These are phyloP conservation scores for Penicillium sp. DNA, from an alignment of 2,329 filamentous ascomycete species.

Conservation along the genomic window DNA sequence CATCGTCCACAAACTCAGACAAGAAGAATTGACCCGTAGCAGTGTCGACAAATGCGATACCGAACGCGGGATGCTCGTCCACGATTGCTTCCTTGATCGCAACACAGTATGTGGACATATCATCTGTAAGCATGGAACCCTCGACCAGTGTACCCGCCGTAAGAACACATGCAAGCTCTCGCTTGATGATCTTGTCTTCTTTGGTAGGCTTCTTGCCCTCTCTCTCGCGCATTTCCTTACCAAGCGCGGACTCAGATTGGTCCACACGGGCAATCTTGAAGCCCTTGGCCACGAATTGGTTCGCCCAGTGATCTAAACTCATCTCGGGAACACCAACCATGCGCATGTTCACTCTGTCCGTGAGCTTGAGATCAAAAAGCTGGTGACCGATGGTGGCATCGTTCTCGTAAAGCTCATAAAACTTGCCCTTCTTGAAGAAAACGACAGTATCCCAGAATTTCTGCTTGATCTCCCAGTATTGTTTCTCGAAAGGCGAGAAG, in stretches of 20 bases:
- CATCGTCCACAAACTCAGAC: slow-evolving; percentile 88
- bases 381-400: slow-evolving; percentile 96
- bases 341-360: slow-evolving; percentile 97
- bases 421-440: slow-evolving; percentile 99
- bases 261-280: slow-evolving; percentile 97
- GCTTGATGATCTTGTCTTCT: slow-evolving; percentile 87
- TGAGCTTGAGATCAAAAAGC: slow-evolving; percentile 95
- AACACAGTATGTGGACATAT: slow-evolving; percentile 95
- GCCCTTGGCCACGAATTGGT: slow-evolving; percentile 96
- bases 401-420: slow-evolving; percentile 97
- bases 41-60: slow-evolving; percentile 90
- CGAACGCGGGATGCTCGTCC: slow-evolving; percentile 76
- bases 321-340: slow-evolving; percentile 98
- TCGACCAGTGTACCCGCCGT: slow-evolving; percentile 93
- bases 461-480: slow-evolving; percentile 99
- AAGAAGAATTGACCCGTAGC: slow-evolving; percentile 93
- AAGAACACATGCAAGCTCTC: slow-evolving; percentile 86
- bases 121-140: slow-evolving; percentile 93
- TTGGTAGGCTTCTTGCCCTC: slow-evolving; percentile 60
- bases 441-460: slow-evolving; percentile 97
- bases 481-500: slow-evolving; percentile 93
- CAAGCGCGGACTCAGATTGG: slow-evolving; percentile 91
- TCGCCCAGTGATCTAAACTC: slow-evolving; percentile 94
- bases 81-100: slow-evolving; percentile 80
- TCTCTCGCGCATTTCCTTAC: slow-evolving; percentile 97